Percentiles rank a stretch among this genome's conserved stretches.
phyloP scores from a whole-genome alignment of 169 alveolate species.

The Cryptosporidium tyzzeri region DNA sequence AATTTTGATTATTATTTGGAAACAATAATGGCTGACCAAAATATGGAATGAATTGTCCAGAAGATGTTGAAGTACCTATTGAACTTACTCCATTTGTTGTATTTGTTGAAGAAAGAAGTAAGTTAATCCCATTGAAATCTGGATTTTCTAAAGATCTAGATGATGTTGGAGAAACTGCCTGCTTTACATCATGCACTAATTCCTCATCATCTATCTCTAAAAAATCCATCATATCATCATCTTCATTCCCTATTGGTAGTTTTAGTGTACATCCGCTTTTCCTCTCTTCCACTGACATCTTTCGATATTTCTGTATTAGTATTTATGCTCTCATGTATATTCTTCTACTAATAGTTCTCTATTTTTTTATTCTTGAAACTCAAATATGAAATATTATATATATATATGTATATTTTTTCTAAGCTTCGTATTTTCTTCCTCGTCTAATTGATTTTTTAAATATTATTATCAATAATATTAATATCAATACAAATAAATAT shows the following conservation, averaged over 20 bases:
- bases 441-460: not conserved
- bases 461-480: no score
- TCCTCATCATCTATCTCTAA: slow-evolving; percentile 63
- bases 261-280: slow-evolving; percentile 8
- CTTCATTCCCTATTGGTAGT: slow-evolving; percentile 29
- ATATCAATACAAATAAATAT: no score
- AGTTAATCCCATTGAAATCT: slow-evolving; percentile 26
- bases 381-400: not conserved
- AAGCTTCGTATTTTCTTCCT: not conserved
- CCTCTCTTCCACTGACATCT: slow-evolving; percentile 16
- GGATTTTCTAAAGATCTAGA: slow-evolving; percentile 62
- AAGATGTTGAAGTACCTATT: not conserved
- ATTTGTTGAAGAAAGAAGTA: slow-evolving; percentile 14
- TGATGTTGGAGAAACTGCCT: slow-evolving; percentile 65
- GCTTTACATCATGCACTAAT: slow-evolving; percentile 57
- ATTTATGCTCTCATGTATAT: not conserved
- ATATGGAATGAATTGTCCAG: slow-evolving; percentile 36
- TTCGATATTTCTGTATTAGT: not conserved
- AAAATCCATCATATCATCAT: slow-evolving; percentile 49
- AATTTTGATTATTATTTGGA: slow-evolving; percentile 33
- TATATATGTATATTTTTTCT: not conserved
- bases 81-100: slow-evolving; percentile 9
- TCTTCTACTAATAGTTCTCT: not conserved
- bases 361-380: not conserved
- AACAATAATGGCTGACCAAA: slow-evolving; percentile 52